Evolutionary conservation across 164 flowering plant species (phyloP).

Genomic region (Stephania japonica): DNA sequence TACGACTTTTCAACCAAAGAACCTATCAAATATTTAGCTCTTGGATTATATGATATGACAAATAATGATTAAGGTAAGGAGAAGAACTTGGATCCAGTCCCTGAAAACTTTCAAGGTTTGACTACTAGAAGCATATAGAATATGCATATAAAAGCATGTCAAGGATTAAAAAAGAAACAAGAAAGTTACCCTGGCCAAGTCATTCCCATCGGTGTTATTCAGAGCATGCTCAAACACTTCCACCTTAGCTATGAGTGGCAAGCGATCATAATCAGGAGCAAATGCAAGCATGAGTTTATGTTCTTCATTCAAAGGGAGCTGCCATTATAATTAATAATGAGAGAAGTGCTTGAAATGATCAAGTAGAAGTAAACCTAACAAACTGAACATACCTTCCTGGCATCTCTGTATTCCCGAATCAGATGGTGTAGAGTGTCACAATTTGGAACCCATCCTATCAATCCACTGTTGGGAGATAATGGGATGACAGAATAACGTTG

Average conservation of each 20-base stretch:
- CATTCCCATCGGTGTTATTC: slow-evolving; percentile 91
- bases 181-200: slow-evolving; percentile 64
- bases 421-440: slow-evolving; percentile 96
- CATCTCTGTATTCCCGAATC: slow-evolving; percentile 92
- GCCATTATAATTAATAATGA: slow-evolving; percentile 12
- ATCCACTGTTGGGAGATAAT: slow-evolving; percentile 93
- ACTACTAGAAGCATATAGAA: neutral
- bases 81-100: neutral
- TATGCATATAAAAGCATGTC: neutral
- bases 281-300: slow-evolving; percentile 86
- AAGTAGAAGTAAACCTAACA: neutral
- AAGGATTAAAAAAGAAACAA: neutral
- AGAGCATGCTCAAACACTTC: slow-evolving; percentile 94
- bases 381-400: slow-evolving; percentile 62
- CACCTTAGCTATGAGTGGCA: slow-evolving; percentile 94
- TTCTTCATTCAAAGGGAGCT: slow-evolving; percentile 91
- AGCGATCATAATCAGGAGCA: slow-evolving; percentile 93
- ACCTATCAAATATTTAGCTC: slow-evolving; percentile 38
- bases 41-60: neutral
- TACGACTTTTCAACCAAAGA: slow-evolving; percentile 95
- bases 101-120: neutral
- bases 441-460: slow-evolving; percentile 95
- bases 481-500: slow-evolving; percentile 91
- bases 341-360: neutral
- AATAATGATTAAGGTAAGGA: neutral